Evolutionary conservation across 495 filamentous ascomycete species (phyloP).

Genomic region (Pyrenula massariospora): DNA sequence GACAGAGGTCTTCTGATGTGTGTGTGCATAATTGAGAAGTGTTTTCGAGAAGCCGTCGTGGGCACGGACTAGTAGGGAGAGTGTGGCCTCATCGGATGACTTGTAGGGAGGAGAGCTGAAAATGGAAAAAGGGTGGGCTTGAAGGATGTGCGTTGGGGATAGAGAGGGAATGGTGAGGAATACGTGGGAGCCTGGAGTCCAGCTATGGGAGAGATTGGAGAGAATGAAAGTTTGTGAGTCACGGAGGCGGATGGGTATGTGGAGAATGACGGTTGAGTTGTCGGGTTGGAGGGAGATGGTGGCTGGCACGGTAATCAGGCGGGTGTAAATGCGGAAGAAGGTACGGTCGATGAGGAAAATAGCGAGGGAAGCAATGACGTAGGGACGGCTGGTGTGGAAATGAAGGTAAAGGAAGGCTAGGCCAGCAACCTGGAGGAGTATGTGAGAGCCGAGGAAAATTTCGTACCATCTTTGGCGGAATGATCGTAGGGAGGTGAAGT

Average conservation of each 20-base stretch:
- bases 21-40: slow-evolving; percentile 32
- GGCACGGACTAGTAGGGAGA: slow-evolving; percentile 39
- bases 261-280: slow-evolving; percentile 35
- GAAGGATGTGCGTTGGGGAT: slow-evolving; percentile 26
- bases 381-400: slow-evolving; percentile 20
- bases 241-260: slow-evolving; percentile 4
- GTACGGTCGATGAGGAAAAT: slow-evolving; percentile 49
- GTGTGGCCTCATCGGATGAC: slow-evolving; percentile 16
- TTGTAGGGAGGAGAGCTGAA: slow-evolving; percentile 28
- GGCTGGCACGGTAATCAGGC: slow-evolving; percentile 26
- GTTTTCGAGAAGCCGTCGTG: slow-evolving; percentile 41
- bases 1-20: slow-evolving; percentile 19
- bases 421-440: slow-evolving; percentile 37
- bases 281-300: slow-evolving; percentile 36
- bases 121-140: slow-evolving; percentile 53
- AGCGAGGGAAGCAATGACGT: slow-evolving; percentile 26
- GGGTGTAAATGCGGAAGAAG: slow-evolving; percentile 39
- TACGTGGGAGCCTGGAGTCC: slow-evolving; percentile 45
- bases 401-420: slow-evolving; percentile 45
- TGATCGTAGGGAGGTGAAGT: slow-evolving; percentile 36
- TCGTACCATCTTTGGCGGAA: slow-evolving; percentile 43
- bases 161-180: slow-evolving; percentile 44
- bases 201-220: slow-evolving; percentile 30
- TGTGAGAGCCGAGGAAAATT: slow-evolving; percentile 43
- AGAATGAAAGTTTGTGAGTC: background rate